Conservation (phyloP, 495 filamentous ascomycete genomes). For the Usnea hakonensis region DNA sequence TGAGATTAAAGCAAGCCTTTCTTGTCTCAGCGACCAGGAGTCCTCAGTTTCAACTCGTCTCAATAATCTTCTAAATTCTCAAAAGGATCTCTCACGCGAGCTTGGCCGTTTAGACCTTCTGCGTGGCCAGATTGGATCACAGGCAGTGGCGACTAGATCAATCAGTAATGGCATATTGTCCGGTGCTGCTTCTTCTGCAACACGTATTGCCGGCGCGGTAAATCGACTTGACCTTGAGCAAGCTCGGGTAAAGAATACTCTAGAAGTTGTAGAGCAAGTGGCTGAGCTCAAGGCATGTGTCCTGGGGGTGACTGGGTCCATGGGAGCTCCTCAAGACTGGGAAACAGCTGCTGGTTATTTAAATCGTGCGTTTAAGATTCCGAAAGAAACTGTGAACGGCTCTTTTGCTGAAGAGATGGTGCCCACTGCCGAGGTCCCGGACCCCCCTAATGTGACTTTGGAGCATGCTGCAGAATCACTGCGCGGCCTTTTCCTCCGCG, state of each 20-base stretch:
- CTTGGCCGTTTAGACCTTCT: constrained; percentile 82
- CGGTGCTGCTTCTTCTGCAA: constrained; percentile 74
- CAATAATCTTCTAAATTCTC: constrained; percentile 65
- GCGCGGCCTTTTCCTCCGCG: constrained; percentile 80
- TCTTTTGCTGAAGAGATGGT: constrained; percentile 91
- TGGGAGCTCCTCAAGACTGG: constrained; percentile 98
- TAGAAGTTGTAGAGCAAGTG: constrained; percentile 91
- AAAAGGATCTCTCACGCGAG: constrained; percentile 75
- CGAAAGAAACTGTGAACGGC: constrained; percentile 67
- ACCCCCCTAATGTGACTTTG: constrained; percentile 79
- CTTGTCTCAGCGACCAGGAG: constrained; percentile 68
- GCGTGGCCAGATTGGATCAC: constrained; percentile 78
- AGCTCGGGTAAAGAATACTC: constrained; percentile 75
- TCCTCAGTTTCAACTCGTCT: constrained; percentile 63
- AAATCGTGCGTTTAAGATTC: constrained; percentile 70
- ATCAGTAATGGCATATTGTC: constrained; percentile 87
- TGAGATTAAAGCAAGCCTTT: constrained; percentile 70
- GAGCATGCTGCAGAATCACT: constrained; percentile 79
- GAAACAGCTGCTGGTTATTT: constrained; percentile 90
- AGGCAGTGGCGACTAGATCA: constrained; percentile 72
- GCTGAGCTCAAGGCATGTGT: constrained; percentile 94
- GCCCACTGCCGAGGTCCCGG: constrained; percentile 89
- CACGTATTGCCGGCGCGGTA: constrained; percentile 76
- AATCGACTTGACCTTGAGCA: constrained; percentile 84
- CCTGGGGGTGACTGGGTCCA: constrained; percentile 86